Evolutionary conservation across 2,329 filamentous ascomycete genomes (phyloP), one percentile per base, ranked within the genome.

Genomic region (Cytospora schulzeri): DNA sequence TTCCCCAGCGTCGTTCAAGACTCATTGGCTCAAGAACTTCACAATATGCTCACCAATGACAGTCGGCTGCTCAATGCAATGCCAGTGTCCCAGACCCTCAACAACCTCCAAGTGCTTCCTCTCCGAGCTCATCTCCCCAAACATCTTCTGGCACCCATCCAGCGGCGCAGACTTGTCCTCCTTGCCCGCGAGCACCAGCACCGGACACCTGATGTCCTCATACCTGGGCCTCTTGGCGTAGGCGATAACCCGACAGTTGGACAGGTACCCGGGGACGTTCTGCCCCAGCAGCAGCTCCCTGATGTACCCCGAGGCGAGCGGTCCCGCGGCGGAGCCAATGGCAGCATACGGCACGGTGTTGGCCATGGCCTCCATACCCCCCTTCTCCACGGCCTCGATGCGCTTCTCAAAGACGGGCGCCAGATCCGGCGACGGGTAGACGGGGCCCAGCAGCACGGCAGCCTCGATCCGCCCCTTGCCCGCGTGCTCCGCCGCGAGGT

Each of bases 381-480:
- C 81, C 80, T 80, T 76, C 63, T 81, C 73, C 0, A 88, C 83
- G 3, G 48, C 54, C 24, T 58, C 50, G 38, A 65, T 62, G 31
- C 63, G 52, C 45, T 62, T 62, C 48, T 54, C 63, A 53, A 65
- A 65, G 29, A 51, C 60, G 26, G 33, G 35, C 2, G 58, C 62
- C 5, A 82, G 69, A 1, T 71, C 73, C 2, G 78, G 71, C 22
- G 74, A 80, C 4, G 88, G 88, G 70, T 88, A 80, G 2, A 88
- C 86, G 2, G 88, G 88, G 0, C 88, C 88, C 65, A 91, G 81
- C n/a, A 88, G 79, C 0, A 90, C 78, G 6, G 86, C 78, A 26
- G 62, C 62, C 29, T 61, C 52, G 14, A 64, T 52, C 19, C 62
- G 38, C 14, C 71, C 74, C 0, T 81, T 77, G 5, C 80, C 75